Evolutionary conservation across 768 basidiomycete species (phyloP), one percentile per base, ranked within the genome.

Genomic region (Pleurotus eryngii): DNA sequence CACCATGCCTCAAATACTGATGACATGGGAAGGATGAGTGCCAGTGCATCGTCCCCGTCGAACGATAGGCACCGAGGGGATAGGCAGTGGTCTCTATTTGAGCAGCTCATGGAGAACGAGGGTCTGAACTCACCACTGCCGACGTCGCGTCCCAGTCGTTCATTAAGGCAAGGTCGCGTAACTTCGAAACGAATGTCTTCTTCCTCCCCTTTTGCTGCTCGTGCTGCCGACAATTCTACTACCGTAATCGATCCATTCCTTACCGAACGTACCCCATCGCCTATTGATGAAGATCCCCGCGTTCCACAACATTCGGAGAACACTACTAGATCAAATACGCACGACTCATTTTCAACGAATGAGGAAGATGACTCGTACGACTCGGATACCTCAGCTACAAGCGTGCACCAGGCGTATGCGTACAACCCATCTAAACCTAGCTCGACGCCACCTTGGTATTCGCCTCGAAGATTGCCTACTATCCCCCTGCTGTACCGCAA

Each of bases 31-130:
- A 40, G n/a, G 54, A 60, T 46, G 63, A 38, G 58, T 60, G 4
- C 61, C 58, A 1, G 22, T 20, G 8, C 58, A 59, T 20, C 57
- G 54, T 15, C 26, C 51, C 64, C 66, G 12, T 66, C 72, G 5
- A 68, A 68, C n/a, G 22, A 26, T 15, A 12, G 49, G 11, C n/a
- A 38, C 12, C 37, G 11, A 12, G 22, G 38, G 37, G 38, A 26
- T 15, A 54, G 51, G 22, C 73, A 79, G 72, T 90, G 89, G 89
- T 73, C 85, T 0, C 70, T 89, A 4, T 90, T 90, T 61, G 82
- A 79, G 6, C 85, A 89, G 65, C 67, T 87, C 40, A 87, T 89
- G 85, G 82, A 87, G 64, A 83, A 84, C 62, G 85, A 83, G 47
- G 80, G 79, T 1, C 79, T 78, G 39, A 63, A 76, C 38, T 72